These are phyloP conservation scores for Harringtonia aguacate DNA, from an alignment of 2,329 filamentous ascomycete species.

Conservation along the genomic window DNA sequence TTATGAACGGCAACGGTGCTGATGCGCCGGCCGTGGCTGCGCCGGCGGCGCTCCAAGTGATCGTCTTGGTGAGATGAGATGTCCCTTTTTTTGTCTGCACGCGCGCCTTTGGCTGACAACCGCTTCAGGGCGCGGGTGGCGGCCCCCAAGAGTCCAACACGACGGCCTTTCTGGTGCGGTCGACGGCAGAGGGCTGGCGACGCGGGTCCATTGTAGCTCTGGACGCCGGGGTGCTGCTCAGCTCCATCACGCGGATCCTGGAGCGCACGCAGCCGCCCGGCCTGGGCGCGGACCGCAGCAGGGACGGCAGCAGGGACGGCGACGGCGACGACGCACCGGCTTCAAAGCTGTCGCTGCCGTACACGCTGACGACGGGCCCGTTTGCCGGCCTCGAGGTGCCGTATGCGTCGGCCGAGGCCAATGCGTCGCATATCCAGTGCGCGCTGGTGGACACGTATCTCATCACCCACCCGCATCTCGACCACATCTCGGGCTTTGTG, in stretches of 20 bases:
- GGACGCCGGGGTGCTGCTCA: slow-evolving; percentile 83
- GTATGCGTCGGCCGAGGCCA: slow-evolving; percentile 55
- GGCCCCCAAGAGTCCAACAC: slow-evolving; percentile 85
- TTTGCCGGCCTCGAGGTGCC: slow-evolving; percentile 72
- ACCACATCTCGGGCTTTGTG: slow-evolving; percentile 84
- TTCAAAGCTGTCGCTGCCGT: slow-evolving; percentile 28
- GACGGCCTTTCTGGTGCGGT: slow-evolving; percentile 81
- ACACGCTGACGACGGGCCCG: slow-evolving; percentile 55
- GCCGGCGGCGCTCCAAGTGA: slow-evolving; percentile 54
- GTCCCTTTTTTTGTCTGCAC: too few relatives aligned
- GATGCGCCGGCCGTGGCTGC: slow-evolving; percentile 5
- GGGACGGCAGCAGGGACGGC: not conserved
- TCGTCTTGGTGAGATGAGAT: slow-evolving; percentile 54
- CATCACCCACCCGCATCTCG: slow-evolving; percentile 94
- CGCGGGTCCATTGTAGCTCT: slow-evolving; percentile 81
- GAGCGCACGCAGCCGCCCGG: slow-evolving; percentile 36
- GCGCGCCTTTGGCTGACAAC: slow-evolving; percentile 6
- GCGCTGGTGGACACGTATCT: slow-evolving; percentile 78
- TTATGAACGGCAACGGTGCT: slow-evolving; percentile 9
- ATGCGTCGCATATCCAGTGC: slow-evolving; percentile 70
- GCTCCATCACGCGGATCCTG: slow-evolving; percentile 72
- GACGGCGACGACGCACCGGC: not conserved
- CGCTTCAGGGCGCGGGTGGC: slow-evolving; percentile 75
- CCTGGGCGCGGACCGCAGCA: slow-evolving; percentile 17
- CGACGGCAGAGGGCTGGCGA: slow-evolving; percentile 66